Conservation (phyloP, 73 alveolate species). For the Stentor coeruleus region DNA sequence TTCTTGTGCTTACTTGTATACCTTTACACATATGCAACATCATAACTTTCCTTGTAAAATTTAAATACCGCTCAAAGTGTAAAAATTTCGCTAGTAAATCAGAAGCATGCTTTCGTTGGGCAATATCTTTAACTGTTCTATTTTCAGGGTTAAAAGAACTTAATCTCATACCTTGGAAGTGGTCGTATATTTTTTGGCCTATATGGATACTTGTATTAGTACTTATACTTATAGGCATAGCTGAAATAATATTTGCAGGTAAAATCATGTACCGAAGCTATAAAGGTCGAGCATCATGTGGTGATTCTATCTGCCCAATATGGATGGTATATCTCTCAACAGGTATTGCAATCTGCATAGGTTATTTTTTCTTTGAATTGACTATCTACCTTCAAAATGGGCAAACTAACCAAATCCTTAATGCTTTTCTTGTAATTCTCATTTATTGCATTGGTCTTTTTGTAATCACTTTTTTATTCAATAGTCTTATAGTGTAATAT, state of each 20-base stretch:
- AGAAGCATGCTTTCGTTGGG: too few relatives aligned
- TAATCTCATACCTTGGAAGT: neutral
- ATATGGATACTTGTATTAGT: neutral
- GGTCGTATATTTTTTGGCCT: constrained; percentile 21
- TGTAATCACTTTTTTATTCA: neutral
- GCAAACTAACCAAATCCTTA: neutral
- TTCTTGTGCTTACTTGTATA: too few relatives aligned
- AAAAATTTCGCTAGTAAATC: too few relatives aligned
- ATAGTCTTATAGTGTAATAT: neutral
- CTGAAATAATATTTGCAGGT: neutral
- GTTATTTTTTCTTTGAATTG: neutral
- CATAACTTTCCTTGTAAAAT: neutral
- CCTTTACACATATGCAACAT: too few relatives aligned
- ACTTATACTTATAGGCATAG: neutral
- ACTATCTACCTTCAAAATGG: neutral
- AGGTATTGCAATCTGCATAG: neutral
- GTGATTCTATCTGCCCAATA: neutral
- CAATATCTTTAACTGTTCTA: neutral
- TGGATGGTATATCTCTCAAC: neutral
- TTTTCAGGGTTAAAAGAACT: neutral
- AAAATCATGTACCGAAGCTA: neutral
- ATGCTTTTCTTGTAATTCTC: neutral
- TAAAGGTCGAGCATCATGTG: neutral
- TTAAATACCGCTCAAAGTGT: neutral
- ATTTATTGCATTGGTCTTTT: neutral